These are phyloP conservation scores for Trametes meyenii DNA, from an alignment of 768 basidiomycete species.

Conservation along the genomic window DNA sequence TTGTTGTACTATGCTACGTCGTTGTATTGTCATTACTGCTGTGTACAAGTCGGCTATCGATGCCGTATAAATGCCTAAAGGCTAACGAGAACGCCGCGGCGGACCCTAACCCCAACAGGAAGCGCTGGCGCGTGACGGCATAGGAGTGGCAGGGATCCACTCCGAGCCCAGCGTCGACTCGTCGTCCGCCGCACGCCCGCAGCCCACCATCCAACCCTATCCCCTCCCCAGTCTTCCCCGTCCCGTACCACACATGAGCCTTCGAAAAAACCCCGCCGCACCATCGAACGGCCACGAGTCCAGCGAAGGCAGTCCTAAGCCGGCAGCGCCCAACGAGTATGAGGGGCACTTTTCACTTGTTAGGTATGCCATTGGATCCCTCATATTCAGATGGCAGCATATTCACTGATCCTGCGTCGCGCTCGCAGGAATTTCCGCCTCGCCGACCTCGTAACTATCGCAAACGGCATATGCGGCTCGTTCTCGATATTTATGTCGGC, in stretches of 20 bases:
- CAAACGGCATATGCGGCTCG: conserved; percentile 98
- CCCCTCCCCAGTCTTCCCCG: not conserved
- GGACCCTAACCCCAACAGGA: conserved; percentile 15
- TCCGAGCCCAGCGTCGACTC: too few species aligned
- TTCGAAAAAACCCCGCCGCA: conserved; percentile 47
- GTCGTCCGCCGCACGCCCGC: conserved; percentile 9
- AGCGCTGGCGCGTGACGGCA: conserved; percentile 23
- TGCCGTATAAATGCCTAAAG: not conserved
- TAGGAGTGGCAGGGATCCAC: conserved; percentile 9
- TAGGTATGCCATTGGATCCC: conserved; percentile 52
- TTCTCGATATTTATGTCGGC: conserved; percentile 94
- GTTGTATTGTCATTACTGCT: too few species aligned
- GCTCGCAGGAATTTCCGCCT: conserved; percentile 87
- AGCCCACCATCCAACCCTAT: not conserved
- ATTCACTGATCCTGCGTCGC: not conserved
- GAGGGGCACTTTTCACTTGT: conserved; percentile 98
- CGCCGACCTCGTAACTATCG: conserved; percentile 97
- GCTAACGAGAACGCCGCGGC: not conserved
- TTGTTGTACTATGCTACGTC: conserved; percentile 3
- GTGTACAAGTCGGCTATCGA: too few species aligned
- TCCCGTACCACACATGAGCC: conserved; percentile 43
- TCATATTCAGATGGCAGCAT: conserved; percentile 3
- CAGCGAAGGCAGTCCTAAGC: conserved; percentile 29
- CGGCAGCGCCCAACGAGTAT: conserved; percentile 81
- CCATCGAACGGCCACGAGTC: conserved; percentile 31